Conservation (phyloP, 1,139 yeast species). For the Scheffersomyces quercinus region DNA sequence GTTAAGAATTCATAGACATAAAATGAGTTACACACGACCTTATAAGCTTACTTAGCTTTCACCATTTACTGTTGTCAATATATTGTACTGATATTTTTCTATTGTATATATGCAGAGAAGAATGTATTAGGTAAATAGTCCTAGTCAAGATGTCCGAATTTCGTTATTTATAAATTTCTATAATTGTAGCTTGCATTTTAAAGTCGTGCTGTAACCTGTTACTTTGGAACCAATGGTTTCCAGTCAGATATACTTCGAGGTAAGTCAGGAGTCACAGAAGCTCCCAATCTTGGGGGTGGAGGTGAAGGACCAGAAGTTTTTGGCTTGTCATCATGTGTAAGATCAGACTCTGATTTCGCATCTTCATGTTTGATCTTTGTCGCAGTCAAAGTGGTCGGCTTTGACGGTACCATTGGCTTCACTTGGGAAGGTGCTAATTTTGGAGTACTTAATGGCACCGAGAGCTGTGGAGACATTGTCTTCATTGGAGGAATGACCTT, state of each 20-base stretch:
- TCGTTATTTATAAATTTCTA: no score
- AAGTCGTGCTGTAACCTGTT: conserved; percentile 4
- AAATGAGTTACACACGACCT: no score
- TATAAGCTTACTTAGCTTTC: no score
- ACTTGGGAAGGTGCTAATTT: conserved; percentile 8
- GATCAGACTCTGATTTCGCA: not conserved
- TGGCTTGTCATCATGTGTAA: conserved; percentile 1
- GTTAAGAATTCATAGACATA: no score
- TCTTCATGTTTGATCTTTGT: conserved; percentile 12
- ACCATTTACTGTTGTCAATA: no score
- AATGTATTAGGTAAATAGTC: no score
- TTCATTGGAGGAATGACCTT: no score
- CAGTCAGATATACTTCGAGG: conserved; percentile 45
- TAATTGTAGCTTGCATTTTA: no score
- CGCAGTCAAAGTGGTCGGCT: conserved; percentile 30
- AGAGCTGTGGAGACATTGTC: no score
- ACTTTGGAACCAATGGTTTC: conserved; percentile 59
- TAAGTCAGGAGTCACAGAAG: conserved; percentile 1
- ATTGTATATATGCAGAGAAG: no score
- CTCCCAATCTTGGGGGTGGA: conserved; percentile 12
- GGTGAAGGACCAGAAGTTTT: conserved; percentile 15
- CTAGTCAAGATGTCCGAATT: no score
- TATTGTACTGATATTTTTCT: no score
- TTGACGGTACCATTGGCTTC: conserved; percentile 40
- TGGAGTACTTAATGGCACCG: conserved; percentile 4